phyloP scores from a whole-genome alignment of 805 yeast genomes.

The Candida nemodendra region DNA sequence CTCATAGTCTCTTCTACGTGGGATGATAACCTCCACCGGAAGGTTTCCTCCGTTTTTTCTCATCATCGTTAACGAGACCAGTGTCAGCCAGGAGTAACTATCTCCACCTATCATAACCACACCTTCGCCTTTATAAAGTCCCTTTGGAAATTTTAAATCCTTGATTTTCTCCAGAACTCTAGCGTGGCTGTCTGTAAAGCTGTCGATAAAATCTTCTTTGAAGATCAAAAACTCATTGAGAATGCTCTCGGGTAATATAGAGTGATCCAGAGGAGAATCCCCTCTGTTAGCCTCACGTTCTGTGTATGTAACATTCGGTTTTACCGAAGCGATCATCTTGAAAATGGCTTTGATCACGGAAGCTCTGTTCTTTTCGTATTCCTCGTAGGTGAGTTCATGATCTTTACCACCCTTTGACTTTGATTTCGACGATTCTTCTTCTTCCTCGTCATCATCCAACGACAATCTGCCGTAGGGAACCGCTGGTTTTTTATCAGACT shows the following conservation, averaged over 20 bases:
- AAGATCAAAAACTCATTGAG: slow-evolving; percentile 38
- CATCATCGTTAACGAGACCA: slow-evolving; percentile 44
- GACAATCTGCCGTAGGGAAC: neutral
- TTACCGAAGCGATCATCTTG: slow-evolving; percentile 18
- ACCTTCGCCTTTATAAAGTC: slow-evolving; percentile 49
- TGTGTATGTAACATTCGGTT: slow-evolving; percentile 14
- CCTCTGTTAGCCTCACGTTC: slow-evolving; percentile 11
- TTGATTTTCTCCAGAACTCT: slow-evolving; percentile 44
- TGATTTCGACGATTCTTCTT: neutral
- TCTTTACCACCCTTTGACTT: neutral
- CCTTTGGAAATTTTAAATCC: slow-evolving; percentile 24
- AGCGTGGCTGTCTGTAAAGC: slow-evolving; percentile 45
- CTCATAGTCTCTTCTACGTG: slow-evolving; percentile 37
- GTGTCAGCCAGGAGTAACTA: slow-evolving; percentile 48
- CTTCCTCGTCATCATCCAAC: neutral
- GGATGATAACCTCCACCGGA: slow-evolving; percentile 45
- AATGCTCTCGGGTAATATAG: slow-evolving; percentile 13
- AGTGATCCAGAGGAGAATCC: slow-evolving; percentile 14
- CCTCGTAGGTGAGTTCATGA: slow-evolving; percentile 3
- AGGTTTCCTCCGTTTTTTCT: slow-evolving; percentile 47
- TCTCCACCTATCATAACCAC: slow-evolving; percentile 66
- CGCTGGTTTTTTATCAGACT: neutral
- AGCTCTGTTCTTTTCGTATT: slow-evolving; percentile 15
- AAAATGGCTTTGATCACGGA: slow-evolving; percentile 22
- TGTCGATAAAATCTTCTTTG: slow-evolving; percentile 38